A percentile compares a stretch with the other conserved stretches of the same genome.
phyloP scores from a whole-genome alignment of 1,139 yeast species.

The Nadsonia commutata region DNA sequence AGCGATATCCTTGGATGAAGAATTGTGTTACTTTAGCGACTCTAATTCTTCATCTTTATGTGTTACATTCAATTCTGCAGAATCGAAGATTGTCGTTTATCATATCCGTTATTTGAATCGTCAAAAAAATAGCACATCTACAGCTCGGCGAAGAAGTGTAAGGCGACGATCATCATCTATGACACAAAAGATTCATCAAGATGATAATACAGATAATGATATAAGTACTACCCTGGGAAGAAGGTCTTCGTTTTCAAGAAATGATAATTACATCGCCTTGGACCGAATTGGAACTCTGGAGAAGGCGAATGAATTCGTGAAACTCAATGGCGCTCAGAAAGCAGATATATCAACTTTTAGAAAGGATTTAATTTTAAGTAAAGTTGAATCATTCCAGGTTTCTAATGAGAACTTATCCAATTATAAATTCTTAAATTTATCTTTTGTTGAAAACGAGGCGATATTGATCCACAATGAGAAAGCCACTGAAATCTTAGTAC shows the following conservation, averaged over 20 bases:
- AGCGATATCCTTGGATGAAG: constrained; percentile 45
- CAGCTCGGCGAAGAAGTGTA: constrained; percentile 11
- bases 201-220: constrained; percentile 10
- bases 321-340: constrained; percentile 6
- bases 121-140: constrained; percentile 8
- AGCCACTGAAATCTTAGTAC: constrained; percentile 11
- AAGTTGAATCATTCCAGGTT: constrained; percentile 30
- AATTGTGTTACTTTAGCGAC: constrained; percentile 23
- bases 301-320: constrained; percentile 8
- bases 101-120: constrained; percentile 14
- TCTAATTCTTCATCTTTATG: constrained; percentile 13
- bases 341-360: constrained; percentile 22
- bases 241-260: constrained; percentile 12
- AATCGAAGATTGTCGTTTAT: constrained; percentile 13
- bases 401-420: constrained; percentile 17
- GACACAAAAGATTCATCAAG: constrained; percentile 6
- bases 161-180: constrained; percentile 11
- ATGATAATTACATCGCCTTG: constrained; percentile 11
- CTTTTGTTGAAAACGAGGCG: constrained; percentile 44
- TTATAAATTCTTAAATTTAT: constrained; percentile 31
- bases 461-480: constrained; percentile 29
- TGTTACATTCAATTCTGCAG: constrained; percentile 14
- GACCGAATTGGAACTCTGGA: constrained; percentile 12
- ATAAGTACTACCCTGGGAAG: constrained; percentile 11
- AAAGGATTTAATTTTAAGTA: constrained; percentile 57